Evolutionary conservation across 23 red algal species (phyloP).

Genomic region (Pyropia haitanensis): DNA sequence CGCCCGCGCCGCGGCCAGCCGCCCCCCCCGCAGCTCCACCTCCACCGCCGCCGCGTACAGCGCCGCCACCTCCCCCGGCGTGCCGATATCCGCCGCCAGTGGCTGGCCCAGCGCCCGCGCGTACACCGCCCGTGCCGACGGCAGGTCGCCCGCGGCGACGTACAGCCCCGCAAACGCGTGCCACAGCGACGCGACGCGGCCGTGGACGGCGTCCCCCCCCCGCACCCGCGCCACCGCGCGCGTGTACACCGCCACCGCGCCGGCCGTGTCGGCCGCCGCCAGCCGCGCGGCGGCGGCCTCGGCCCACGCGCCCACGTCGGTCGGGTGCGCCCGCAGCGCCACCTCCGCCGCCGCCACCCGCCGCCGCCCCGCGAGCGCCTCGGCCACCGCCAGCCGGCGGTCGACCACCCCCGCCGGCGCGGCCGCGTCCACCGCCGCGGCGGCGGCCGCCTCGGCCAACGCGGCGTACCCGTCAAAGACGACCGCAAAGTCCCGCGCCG

Average conservation of each 20-base stretch:
- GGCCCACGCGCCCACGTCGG: constrained; percentile 76
- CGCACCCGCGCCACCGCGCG: constrained; percentile 45
- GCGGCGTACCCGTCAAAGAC: constrained; percentile 74
- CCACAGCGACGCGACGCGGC: constrained; percentile 64
- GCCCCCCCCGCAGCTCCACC: constrained; percentile 52
- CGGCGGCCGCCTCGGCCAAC: constrained; percentile 49
- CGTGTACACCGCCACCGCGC: constrained; percentile 63
- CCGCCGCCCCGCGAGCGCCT: constrained; percentile 45
- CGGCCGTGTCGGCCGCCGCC: constrained; percentile 34
- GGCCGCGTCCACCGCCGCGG: constrained; percentile 32
- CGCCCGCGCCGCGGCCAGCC: constrained; percentile 9
- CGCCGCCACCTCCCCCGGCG: constrained; percentile 60
- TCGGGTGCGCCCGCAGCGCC: constrained; percentile 53
- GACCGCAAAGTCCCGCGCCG: constrained; percentile 76
- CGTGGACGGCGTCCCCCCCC: constrained; percentile 39
- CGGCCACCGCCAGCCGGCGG: constrained; percentile 21
- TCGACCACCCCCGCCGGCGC: constrained; percentile 20
- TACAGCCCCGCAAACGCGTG: constrained; percentile 75
- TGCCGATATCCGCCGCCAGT: constrained; percentile 19
- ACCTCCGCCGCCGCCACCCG: constrained; percentile 55
- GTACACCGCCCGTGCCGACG: constrained; percentile 53
- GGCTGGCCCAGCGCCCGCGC: constrained; percentile 39
- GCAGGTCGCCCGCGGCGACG: constrained; percentile 39
- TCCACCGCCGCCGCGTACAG: constrained; percentile 73
- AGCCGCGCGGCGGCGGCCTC: constrained; percentile 47